A percentile compares a stretch with the other conserved stretches of the same genome.
phyloP scores from a whole-genome alignment of 176 grass and related monocot species.

The Saccharum spontaneum region DNA sequence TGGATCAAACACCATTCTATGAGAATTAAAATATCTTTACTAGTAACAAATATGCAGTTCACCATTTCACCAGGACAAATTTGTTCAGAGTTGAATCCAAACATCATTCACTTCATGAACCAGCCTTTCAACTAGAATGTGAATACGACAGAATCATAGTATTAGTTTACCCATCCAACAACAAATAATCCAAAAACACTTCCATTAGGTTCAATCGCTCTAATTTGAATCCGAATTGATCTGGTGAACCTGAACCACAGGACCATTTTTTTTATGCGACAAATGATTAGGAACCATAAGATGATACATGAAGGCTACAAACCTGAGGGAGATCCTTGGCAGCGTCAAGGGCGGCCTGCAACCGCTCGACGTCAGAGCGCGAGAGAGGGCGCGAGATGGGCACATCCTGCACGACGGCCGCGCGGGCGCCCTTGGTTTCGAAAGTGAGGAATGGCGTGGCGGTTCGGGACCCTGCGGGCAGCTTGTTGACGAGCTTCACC shows the following conservation, averaged over 20 bases:
- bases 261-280: background rate
- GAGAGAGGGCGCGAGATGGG: constrained; percentile 92
- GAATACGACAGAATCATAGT: background rate
- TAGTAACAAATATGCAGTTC: background rate
- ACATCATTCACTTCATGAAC: background rate
- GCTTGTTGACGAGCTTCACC: constrained; percentile 92
- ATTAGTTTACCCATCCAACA: background rate
- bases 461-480: constrained; percentile 54
- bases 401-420: constrained; percentile 94
- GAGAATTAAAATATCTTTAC: background rate
- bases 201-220: background rate
- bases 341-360: constrained; percentile 71
- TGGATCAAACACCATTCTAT: background rate
- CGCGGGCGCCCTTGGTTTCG: constrained; percentile 81
- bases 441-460: constrained; percentile 79
- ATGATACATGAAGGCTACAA: constrained; percentile 5
- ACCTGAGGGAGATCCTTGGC: constrained; percentile 92
- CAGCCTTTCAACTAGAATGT: background rate
- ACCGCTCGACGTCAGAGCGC: constrained; percentile 58
- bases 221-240: background rate
- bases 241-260: background rate
- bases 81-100: background rate
- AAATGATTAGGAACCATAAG: background rate
- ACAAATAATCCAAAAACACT: background rate
- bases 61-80: background rate